Evolutionary conservation across 2,329 filamentous ascomycete species (phyloP).

Genomic region (Aureobasidium sp.): DNA sequence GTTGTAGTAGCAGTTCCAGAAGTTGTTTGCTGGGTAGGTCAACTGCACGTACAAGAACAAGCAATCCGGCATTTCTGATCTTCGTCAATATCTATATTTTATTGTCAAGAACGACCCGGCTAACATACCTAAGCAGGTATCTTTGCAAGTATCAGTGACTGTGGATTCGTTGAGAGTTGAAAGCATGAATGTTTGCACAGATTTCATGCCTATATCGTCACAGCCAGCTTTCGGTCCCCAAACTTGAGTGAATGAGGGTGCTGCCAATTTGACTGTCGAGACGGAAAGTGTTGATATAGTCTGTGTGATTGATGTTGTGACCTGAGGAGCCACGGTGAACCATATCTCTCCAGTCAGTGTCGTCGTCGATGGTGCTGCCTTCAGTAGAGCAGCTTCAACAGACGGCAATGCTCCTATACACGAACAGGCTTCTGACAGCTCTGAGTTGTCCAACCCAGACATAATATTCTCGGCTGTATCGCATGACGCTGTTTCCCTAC

Average conservation of each 20-base stretch:
- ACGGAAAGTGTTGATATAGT: slow-evolving; percentile 19
- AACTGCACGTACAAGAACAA: background rate
- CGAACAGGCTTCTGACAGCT: slow-evolving; percentile 10
- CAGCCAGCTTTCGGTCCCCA: slow-evolving; percentile 22
- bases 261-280: slow-evolving; percentile 21
- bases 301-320: slow-evolving; percentile 16
- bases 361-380: slow-evolving; percentile 13
- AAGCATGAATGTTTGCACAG: background rate
- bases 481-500: background rate
- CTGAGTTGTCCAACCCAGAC: background rate
- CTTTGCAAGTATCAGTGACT: background rate
- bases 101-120: background rate
- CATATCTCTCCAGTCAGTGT: slow-evolving; percentile 5
- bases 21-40: background rate
- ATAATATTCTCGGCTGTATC: background rate
- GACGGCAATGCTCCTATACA: slow-evolving; percentile 5
- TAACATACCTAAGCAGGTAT: background rate
- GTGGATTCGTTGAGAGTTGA: background rate
- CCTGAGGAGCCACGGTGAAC: slow-evolving; percentile 15
- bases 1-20: slow-evolving; percentile 12
- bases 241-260: slow-evolving; percentile 23
- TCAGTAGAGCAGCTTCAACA: background rate
- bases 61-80: background rate
- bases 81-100: background rate
- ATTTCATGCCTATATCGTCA: slow-evolving; percentile 9